Percentiles rank a stretch among this genome's conserved stretches.
Evolutionary conservation across 352 stramenopile species (phyloP).

Genomic region (Phytophthora multivora): DNA sequence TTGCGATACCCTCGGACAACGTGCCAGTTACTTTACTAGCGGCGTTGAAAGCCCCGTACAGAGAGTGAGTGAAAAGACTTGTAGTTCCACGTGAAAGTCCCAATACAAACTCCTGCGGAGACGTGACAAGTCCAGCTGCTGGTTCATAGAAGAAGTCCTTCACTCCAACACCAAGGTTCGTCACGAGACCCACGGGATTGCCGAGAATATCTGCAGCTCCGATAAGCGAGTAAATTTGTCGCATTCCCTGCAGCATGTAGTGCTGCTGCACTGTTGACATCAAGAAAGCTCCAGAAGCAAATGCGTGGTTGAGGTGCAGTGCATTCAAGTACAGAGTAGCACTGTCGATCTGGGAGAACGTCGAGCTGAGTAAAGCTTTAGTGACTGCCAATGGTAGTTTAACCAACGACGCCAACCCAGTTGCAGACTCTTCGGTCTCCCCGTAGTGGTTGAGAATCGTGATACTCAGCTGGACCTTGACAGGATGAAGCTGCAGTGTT

Average conservation of each 20-base stretch:
- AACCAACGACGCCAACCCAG: constrained; percentile 24
- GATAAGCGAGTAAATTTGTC: constrained; percentile 86
- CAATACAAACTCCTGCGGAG: constrained; percentile 87
- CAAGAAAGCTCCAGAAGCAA: constrained; percentile 72
- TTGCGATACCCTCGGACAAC: constrained; percentile 90
- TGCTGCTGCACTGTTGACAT: constrained; percentile 80
- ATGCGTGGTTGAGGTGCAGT: constrained; percentile 82
- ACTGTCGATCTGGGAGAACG: constrained; percentile 64
- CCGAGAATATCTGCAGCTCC: constrained; percentile 90
- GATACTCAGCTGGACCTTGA: constrained; percentile 77
- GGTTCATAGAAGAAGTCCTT: constrained; percentile 96
- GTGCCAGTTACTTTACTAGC: constrained; percentile 94
- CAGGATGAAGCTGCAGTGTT: constrained; percentile 78
- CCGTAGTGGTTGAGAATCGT: constrained; percentile 37
- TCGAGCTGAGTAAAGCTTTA: constrained; percentile 38
- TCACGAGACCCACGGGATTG: constrained; percentile 90
- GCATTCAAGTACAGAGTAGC: constrained; percentile 83
- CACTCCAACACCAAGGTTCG: constrained; percentile 87
- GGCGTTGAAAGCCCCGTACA: constrained; percentile 93
- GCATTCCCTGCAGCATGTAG: constrained; percentile 78
- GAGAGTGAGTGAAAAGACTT: constrained; percentile 89
- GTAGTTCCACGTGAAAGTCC: constrained; percentile 89
- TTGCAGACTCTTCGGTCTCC: constrained; percentile 23
- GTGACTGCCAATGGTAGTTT: constrained; percentile 40
- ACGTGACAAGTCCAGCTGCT: constrained; percentile 87